Conservation (phyloP, 192 early-diverging fungal species). For the Neocallimastix lanati region DNA sequence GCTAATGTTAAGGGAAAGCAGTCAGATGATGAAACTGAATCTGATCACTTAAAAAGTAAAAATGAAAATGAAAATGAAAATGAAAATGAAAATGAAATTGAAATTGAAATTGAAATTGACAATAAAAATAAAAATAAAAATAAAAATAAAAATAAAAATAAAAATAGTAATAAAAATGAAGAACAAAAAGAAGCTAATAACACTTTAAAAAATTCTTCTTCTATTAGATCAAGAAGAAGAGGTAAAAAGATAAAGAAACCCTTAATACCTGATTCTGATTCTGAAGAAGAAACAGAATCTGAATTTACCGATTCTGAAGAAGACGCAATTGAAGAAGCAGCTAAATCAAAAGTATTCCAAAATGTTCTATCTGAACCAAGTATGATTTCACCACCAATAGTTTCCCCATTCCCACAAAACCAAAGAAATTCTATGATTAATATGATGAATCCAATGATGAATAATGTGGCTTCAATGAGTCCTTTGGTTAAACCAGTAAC, state of each 20-base stretch:
- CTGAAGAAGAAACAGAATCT: background rate
- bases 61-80: background rate
- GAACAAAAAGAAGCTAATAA: too few relatives aligned
- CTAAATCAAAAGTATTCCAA: background rate
- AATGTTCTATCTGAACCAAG: background rate
- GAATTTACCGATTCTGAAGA: background rate
- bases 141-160: too few relatives aligned
- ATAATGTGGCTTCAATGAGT: background rate
- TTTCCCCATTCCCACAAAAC: background rate
- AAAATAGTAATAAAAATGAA: too few relatives aligned
- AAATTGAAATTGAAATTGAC: too few relatives aligned
- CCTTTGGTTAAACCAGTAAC: background rate
- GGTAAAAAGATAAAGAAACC: background rate
- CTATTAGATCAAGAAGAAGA: background rate
- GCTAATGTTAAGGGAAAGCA: background rate
- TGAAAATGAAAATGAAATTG: too few relatives aligned
- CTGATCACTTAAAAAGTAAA: too few relatives aligned
- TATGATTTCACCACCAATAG: background rate
- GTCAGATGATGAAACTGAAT: background rate
- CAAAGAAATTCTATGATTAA: too few relatives aligned
- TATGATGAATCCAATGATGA: background rate
- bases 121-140: too few relatives aligned
- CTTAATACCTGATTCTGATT: background rate
- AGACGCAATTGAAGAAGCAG: background rate
- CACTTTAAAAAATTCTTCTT: too few relatives aligned